These are phyloP conservation scores for Dictyostelium discoideum DNA, from an alignment of 78 protist species.

Conservation along the genomic window DNA sequence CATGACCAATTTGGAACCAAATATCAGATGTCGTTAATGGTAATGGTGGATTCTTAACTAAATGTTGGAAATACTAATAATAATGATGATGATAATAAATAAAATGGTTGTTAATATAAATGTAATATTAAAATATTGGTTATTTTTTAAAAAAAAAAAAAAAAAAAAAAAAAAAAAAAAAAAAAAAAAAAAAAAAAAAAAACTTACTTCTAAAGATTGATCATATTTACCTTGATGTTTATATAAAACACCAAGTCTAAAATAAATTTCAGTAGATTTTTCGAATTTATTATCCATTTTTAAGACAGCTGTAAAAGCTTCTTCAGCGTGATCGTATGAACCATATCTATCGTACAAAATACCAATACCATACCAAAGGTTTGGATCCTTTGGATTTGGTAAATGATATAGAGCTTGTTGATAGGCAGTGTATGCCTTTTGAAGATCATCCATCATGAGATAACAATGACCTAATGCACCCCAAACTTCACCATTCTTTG, in stretches of 20 bases:
- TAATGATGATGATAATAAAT: no score
- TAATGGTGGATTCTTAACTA: slow-evolving; percentile 80
- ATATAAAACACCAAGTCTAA: slow-evolving; percentile 90
- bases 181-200: no score
- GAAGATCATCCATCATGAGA: slow-evolving; percentile 90
- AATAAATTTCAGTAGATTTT: slow-evolving; percentile 88
- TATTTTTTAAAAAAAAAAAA: no score
- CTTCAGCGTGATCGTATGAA: slow-evolving; percentile 93
- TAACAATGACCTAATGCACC: slow-evolving; percentile 90
- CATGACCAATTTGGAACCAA: slow-evolving; percentile 93
- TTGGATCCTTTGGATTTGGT: slow-evolving; percentile 90
- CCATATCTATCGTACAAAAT: slow-evolving; percentile 92
- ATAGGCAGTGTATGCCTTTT: slow-evolving; percentile 91
- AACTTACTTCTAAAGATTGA: slow-evolving; percentile 79
- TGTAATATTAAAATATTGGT: no score
- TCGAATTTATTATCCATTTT: slow-evolving; percentile 90
- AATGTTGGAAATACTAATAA: slow-evolving; percentile 78
- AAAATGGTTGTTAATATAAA: not conserved
- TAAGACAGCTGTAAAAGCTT: slow-evolving; percentile 91
- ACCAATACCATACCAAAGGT: slow-evolving; percentile 95
- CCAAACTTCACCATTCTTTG: slow-evolving; percentile 88
- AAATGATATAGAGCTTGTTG: slow-evolving; percentile 91
- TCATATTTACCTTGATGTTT: slow-evolving; percentile 87
- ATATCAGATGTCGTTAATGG: slow-evolving; percentile 87
- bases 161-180: no score